Evolutionary conservation across 2,329 filamentous ascomycete genomes (phyloP), one percentile per base, ranked within the genome.

Genomic region (Coniosporium tulheliwenetii): DNA sequence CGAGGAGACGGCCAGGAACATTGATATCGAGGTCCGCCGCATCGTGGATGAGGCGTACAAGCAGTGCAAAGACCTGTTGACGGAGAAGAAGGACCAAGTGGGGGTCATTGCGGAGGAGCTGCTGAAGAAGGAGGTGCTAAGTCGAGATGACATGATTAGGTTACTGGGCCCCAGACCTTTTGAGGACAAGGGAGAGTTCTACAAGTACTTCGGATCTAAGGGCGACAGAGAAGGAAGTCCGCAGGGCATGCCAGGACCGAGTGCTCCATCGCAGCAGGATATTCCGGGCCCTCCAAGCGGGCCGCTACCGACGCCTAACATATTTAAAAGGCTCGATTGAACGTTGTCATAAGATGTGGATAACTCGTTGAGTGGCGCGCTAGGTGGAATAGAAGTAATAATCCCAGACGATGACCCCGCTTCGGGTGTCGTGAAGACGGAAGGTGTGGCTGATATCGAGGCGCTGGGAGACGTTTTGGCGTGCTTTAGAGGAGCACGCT

Each of bases 31-130:
- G 65, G 89, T 98, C 46, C 79, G 85, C 49, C 76, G 85, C 41
- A 93, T 98, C 51, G 79, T 98, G 41, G 85, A 93, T 47, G 77
- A 91, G 57, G 91, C 91, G 1, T 94, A 98, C 70, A 76, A 82
- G 61, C 81, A 91, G 62, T 98, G 91, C 70, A 79, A 76, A 54
- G 76, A 84, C 37, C 74, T 98, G 19, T 70, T 98, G 39, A 73
- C 72, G 2, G 80, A 81, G 64, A 93, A 85, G 77, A 91, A 93
- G 70, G 70, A 73, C 52, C 85, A 96, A 63, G 73, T 98, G 31
- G 85, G 85, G 2, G 66, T 95, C 33, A 77, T 98, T 5, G 91
- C 91, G 0, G 87, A 98, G 67, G 91, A 98, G 64, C 68, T 98
- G 43, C 69, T 98, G 47, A 75, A 69, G 53, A 95, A 95, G 73